Percentiles rank a stretch among this genome's conserved stretches.
These are phyloP conservation scores for Arthrobotrys sinensis DNA, from an alignment of 2,329 filamentous ascomycete genomes.

Conservation along the genomic window DNA sequence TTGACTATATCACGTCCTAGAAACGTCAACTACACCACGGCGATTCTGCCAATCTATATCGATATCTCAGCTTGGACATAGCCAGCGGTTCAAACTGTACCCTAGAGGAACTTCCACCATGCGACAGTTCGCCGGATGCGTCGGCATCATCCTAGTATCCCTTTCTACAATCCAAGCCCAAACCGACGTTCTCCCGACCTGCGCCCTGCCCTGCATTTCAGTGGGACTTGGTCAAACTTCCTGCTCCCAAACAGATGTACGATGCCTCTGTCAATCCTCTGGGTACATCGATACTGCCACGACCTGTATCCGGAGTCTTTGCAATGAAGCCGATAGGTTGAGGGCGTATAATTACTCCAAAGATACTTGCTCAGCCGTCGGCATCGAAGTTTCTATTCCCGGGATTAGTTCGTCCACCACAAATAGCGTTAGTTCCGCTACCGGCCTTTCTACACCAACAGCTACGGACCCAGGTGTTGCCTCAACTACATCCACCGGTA, in stretches of 20 bases:
- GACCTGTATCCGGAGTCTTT: conserved; percentile 23
- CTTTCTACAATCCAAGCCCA: conserved; percentile 6
- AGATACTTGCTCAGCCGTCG: conserved; percentile 4
- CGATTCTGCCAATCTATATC: neutral
- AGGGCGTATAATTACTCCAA: conserved; percentile 10
- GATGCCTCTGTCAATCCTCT: conserved; percentile 66
- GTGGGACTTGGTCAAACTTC: conserved; percentile 71
- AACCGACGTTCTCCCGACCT: conserved; percentile 66
- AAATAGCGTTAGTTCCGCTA: neutral
- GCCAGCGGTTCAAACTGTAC: no score
- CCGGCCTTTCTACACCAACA: neutral
- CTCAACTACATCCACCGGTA: conserved; percentile 2
- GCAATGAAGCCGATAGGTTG: conserved; percentile 16
- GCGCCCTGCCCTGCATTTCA: conserved; percentile 68
- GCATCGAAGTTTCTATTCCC: conserved; percentile 33
- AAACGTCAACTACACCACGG: neutral
- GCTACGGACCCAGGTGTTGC: neutral
- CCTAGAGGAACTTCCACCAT: neutral
- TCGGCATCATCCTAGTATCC: conserved; percentile 1
- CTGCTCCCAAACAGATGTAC: conserved; percentile 65
- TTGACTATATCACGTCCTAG: no score
- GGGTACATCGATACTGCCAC: conserved; percentile 62
- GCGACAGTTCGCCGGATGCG: neutral
- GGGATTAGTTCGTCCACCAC: conserved; percentile 10
- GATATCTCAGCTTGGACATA: neutral